Percentiles rank a stretch among this genome's conserved stretches.
Conservation (phyloP, 2,329 filamentous ascomycete species). For the Zasmidium cellare region DNA sequence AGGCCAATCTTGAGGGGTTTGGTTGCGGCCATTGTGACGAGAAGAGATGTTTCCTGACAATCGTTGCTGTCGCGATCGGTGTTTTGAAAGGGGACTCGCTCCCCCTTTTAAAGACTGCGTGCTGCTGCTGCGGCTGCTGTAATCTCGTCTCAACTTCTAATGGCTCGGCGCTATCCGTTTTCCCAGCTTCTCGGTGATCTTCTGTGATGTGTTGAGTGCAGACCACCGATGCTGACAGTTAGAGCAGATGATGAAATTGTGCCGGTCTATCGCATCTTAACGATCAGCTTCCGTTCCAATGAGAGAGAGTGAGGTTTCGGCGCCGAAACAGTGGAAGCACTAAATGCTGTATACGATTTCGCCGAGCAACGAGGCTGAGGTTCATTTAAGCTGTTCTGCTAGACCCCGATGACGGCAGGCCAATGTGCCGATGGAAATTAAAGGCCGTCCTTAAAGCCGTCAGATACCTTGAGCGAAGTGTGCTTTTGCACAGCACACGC, state of each 20-base stretch:
- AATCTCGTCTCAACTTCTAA: no score
- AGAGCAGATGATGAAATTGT: no score
- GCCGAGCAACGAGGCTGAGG: background rate
- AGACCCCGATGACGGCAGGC: background rate
- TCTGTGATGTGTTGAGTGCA: no score
- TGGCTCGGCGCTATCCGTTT: no score
- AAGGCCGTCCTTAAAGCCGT: background rate
- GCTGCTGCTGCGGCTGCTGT: no score
- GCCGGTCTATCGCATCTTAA: no score
- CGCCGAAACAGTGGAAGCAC: background rate
- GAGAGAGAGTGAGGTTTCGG: background rate
- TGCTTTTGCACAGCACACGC: no score
- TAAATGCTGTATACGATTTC: background rate
- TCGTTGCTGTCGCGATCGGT: background rate
- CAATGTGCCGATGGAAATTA: background rate
- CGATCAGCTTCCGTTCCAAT: no score
- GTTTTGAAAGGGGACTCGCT: no score
- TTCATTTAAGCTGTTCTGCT: background rate
- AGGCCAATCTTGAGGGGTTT: conserved; percentile 3
- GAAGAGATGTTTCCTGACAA: background rate
- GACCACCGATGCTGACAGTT: no score
- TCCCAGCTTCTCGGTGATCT: no score
- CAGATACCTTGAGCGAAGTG: background rate
- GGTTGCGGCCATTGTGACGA: background rate
- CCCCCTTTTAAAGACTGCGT: no score